A percentile compares a stretch with the other conserved stretches of the same genome.
Evolutionary conservation across 805 yeast genomes (phyloP).

Genomic region (Saccharomycopsis sp.): DNA sequence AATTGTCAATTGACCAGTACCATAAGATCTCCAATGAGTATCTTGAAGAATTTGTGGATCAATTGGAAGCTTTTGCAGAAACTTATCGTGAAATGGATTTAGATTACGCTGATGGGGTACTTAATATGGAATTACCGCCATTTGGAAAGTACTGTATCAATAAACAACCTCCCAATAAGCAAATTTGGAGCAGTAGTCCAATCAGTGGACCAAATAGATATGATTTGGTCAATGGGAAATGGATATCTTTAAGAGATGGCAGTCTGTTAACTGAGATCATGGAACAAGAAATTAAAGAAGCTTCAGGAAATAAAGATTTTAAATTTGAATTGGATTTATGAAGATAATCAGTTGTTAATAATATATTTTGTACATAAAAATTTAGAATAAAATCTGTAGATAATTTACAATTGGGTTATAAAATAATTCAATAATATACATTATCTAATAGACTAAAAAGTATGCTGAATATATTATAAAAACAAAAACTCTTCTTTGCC

Average conservation of each 20-base stretch:
- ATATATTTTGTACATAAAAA: constrained; percentile 1
- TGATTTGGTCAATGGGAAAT: constrained; percentile 61
- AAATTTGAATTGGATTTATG: constrained; percentile 1
- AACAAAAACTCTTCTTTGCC: too few species aligned
- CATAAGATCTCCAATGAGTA: constrained; percentile 56
- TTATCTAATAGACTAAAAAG: too few species aligned
- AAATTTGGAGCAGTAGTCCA: constrained; percentile 93
- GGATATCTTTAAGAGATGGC: constrained; percentile 74
- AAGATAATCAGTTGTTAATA: neutral
- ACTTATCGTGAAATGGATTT: constrained; percentile 53
- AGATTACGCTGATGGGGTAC: constrained; percentile 76
- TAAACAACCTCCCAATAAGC: constrained; percentile 96
- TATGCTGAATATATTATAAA: too few species aligned
- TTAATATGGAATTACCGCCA: constrained; percentile 60
- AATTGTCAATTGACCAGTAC: constrained; percentile 42
- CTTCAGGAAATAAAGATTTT: constrained; percentile 21
- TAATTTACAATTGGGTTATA: neutral
- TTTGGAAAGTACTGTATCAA: constrained; percentile 85
- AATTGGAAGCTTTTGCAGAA: constrained; percentile 60
- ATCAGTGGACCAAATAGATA: constrained; percentile 82
- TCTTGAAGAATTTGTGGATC: constrained; percentile 56
- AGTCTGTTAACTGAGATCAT: constrained; percentile 37
- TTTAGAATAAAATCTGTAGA: neutral
- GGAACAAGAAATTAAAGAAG: constrained; percentile 36
- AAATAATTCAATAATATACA: too few species aligned